Percentiles rank a stretch among this genome's conserved stretches.
phyloP scores from a whole-genome alignment of 345 rosid species.

The Aquilaria malaccensis region DNA sequence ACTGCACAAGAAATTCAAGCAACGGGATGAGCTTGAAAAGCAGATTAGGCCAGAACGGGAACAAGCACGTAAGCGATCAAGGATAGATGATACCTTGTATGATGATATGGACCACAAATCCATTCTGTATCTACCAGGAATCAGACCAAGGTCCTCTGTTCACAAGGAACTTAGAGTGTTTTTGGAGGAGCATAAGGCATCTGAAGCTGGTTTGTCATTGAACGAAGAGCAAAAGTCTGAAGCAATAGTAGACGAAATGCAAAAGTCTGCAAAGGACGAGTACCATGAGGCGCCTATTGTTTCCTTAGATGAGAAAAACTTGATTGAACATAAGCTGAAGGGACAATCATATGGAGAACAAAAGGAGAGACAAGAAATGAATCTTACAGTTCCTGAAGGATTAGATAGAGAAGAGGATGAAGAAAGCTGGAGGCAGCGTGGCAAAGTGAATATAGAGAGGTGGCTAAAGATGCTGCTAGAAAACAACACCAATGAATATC shows the following conservation, averaged over 20 bases:
- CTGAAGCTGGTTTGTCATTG: constrained; percentile 29
- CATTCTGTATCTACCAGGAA: constrained; percentile 57
- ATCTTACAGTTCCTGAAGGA: constrained; percentile 26
- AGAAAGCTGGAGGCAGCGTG: constrained; percentile 64
- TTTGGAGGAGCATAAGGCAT: constrained; percentile 61
- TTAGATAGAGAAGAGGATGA: constrained; percentile 64
- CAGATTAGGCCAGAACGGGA: constrained; percentile 75
- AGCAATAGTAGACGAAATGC: constrained; percentile 30
- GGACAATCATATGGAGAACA: constrained; percentile 28
- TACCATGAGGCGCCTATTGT: constrained; percentile 28
- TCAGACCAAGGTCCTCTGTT: constrained; percentile 34
- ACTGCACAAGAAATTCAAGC: constrained; percentile 76
- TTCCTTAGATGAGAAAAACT: constrained; percentile 24
- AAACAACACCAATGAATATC: constrained; percentile 34
- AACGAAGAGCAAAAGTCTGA: constrained; percentile 27
- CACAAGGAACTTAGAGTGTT: constrained; percentile 67
- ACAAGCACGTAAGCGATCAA: constrained; percentile 76
- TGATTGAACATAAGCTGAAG: constrained; percentile 27
- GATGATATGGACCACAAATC: constrained; percentile 43
- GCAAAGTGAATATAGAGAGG: constrained; percentile 88
- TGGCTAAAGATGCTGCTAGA: constrained; percentile 88
- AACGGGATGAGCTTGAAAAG: constrained; percentile 68
- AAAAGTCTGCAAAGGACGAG: constrained; percentile 18
- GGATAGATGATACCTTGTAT: constrained; percentile 44
- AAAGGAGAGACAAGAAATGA: constrained; percentile 31